Evolutionary conservation across 805 yeast species (phyloP).

Genomic region (Candida rishiriensis): DNA sequence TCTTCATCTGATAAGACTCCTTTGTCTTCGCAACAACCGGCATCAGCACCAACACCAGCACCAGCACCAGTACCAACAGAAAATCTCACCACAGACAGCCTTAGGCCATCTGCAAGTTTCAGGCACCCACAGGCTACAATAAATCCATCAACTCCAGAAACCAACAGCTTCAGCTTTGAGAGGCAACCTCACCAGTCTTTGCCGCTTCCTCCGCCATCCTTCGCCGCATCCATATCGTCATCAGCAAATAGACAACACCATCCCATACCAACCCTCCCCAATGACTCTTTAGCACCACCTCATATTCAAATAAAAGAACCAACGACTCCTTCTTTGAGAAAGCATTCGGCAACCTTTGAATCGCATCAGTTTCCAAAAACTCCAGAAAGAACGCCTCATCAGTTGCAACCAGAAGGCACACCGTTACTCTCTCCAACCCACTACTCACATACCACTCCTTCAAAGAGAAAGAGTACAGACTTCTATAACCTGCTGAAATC

Average conservation of each 20-base stretch:
- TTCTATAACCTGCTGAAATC: slow-evolving; percentile 32
- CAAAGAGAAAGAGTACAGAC: slow-evolving; percentile 31
- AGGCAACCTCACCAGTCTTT: background rate
- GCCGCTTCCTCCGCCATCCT: background rate
- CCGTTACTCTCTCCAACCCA: slow-evolving; percentile 32
- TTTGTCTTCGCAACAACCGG: background rate
- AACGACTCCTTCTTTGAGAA: slow-evolving; percentile 24
- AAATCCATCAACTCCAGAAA: background rate
- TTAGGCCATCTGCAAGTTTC: background rate
- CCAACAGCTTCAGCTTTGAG: background rate
- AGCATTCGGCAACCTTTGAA: slow-evolving; percentile 13
- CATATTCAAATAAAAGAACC: slow-evolving; percentile 14
- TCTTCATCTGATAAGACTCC: no score
- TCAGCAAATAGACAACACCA: background rate
- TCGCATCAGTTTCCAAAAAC: slow-evolving; percentile 24
- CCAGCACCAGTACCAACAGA: background rate
- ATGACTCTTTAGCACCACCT: no score
- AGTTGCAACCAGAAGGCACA: slow-evolving; percentile 25
- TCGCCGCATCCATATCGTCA: no score
- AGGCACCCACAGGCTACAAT: no score
- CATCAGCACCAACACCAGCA: background rate
- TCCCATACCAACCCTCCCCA: background rate
- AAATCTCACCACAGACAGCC: background rate
- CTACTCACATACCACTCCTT: slow-evolving; percentile 20
- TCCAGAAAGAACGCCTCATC: slow-evolving; percentile 28